A percentile compares a stretch with the other conserved stretches of the same genome.
phyloP scores from a whole-genome alignment of 2,329 filamentous ascomycete genomes.

The Pseudogymnoascus sp. region DNA sequence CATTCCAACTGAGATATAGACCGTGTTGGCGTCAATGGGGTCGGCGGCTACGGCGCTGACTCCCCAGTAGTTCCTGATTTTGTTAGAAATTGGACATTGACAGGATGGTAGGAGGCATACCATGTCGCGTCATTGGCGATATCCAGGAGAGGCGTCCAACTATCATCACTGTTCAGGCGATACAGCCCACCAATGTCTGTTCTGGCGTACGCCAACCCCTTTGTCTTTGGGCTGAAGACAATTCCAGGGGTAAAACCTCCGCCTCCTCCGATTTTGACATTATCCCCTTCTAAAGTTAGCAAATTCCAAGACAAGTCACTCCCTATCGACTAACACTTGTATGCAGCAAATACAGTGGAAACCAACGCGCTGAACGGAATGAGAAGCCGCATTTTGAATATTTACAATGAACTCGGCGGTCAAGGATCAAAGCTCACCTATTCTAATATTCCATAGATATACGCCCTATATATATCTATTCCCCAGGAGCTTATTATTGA shows the following conservation, averaged over 20 bases:
- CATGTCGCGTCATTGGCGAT: conserved; percentile 39
- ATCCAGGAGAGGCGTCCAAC: conserved; percentile 49
- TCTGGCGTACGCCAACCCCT: conserved; percentile 47
- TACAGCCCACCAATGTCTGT: conserved; percentile 54
- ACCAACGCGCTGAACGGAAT: neutral
- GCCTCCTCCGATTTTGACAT: conserved; percentile 47
- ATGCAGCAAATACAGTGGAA: conserved; percentile 7
- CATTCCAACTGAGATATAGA: conserved; percentile 49
- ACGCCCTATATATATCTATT: neutral
- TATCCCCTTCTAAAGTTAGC: conserved; percentile 32
- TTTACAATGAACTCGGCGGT: neutral
- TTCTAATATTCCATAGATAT: neutral
- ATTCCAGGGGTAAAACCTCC: conserved; percentile 51
- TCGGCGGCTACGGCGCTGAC: conserved; percentile 51
- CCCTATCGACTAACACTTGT: neutral
- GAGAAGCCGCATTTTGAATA: conserved; percentile 7
- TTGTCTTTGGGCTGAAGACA: conserved; percentile 46
- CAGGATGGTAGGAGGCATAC: conserved; percentile 23
- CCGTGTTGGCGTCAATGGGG: conserved; percentile 42
- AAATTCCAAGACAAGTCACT: neutral
- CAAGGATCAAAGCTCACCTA: neutral
- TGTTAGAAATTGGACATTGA: neutral
- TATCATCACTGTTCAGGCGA: conserved; percentile 47
- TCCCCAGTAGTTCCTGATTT: conserved; percentile 46
- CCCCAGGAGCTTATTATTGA: neutral